These are phyloP conservation scores for Mycena filopes DNA, from an alignment of 768 basidiomycete genomes.

Conservation along the genomic window DNA sequence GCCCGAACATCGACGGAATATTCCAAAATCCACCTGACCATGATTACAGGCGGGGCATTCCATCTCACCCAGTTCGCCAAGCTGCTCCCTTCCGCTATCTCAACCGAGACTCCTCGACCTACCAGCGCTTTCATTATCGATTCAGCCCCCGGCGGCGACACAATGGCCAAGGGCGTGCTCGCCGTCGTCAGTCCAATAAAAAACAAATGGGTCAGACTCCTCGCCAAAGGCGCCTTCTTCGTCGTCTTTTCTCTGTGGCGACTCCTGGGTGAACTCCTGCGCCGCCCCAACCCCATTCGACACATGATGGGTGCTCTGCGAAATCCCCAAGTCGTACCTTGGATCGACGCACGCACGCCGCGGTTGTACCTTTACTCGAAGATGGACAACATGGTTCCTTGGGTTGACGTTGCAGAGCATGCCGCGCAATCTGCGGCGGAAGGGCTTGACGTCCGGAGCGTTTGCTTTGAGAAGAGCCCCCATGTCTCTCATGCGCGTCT, in stretches of 20 bases:
- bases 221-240: slow-evolving; percentile 38
- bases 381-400: slow-evolving; percentile 52
- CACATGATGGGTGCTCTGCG: slow-evolving; percentile 43
- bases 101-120: slow-evolving; percentile 24
- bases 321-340: slow-evolving; percentile 47
- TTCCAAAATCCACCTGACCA: neutral
- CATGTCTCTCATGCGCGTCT: slow-evolving; percentile 59
- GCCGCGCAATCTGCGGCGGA: slow-evolving; percentile 40
- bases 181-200: slow-evolving; percentile 47
- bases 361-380: slow-evolving; percentile 60
- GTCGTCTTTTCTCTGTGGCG: slow-evolving; percentile 39
- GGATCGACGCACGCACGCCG: slow-evolving; percentile 50
- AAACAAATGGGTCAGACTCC: slow-evolving; percentile 41
- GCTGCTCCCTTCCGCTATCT: slow-evolving; percentile 39
- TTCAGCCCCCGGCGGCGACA: slow-evolving; percentile 54
- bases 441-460: slow-evolving; percentile 47
- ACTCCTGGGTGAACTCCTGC: slow-evolving; percentile 38
- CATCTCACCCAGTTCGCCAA: slow-evolving; percentile 49
- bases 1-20: too few species aligned
- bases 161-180: slow-evolving; percentile 37
- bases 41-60: slow-evolving; percentile 50
- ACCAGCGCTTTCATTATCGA: slow-evolving; percentile 54
- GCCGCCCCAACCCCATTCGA: slow-evolving; percentile 36
- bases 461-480: slow-evolving; percentile 52
- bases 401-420: slow-evolving; percentile 50